Conservation (phyloP, 2,329 filamentous ascomycete species). For the Neofusicoccum umdonicola region DNA sequence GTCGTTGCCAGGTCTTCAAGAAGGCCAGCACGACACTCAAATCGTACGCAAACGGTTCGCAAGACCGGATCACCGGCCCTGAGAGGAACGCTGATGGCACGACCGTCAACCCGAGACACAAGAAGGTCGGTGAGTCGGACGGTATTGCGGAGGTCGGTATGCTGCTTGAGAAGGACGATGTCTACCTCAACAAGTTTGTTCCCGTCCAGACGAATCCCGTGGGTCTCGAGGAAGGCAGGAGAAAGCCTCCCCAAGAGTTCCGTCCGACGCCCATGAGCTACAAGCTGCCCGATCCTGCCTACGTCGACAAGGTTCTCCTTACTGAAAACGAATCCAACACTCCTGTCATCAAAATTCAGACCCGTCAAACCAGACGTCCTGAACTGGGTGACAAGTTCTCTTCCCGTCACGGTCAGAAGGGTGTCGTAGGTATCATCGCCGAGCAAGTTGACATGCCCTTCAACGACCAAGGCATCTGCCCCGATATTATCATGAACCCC, state of each 20-base stretch:
- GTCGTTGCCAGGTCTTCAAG: slow-evolving; percentile 95
- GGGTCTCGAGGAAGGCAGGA: slow-evolving; percentile 52
- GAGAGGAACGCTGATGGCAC: slow-evolving; percentile 62
- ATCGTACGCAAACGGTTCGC: slow-evolving; percentile 79
- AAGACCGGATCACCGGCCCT: slow-evolving; percentile 53
- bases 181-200: slow-evolving; percentile 86
- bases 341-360: slow-evolving; percentile 88
- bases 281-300: slow-evolving; percentile 77
- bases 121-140: slow-evolving; percentile 71
- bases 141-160: slow-evolving; percentile 86
- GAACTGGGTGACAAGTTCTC: slow-evolving; percentile 99
- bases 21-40: slow-evolving; percentile 87
- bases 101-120: slow-evolving; percentile 52
- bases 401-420: slow-evolving; percentile 96
- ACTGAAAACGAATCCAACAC: slow-evolving; percentile 85
- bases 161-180: slow-evolving; percentile 72
- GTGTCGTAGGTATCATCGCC: slow-evolving; percentile 93
- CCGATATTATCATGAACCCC: slow-evolving; percentile 99
- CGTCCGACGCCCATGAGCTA: slow-evolving; percentile 71
- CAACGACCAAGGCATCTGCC: slow-evolving; percentile 83
- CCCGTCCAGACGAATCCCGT: slow-evolving; percentile 75
- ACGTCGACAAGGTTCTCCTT: slow-evolving; percentile 95
- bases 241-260: slow-evolving; percentile 45
- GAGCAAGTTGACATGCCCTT: slow-evolving; percentile 98
- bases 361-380: slow-evolving; percentile 89